Conservation (phyloP, 129 eudicot species). For the Escallonia rubra region DNA sequence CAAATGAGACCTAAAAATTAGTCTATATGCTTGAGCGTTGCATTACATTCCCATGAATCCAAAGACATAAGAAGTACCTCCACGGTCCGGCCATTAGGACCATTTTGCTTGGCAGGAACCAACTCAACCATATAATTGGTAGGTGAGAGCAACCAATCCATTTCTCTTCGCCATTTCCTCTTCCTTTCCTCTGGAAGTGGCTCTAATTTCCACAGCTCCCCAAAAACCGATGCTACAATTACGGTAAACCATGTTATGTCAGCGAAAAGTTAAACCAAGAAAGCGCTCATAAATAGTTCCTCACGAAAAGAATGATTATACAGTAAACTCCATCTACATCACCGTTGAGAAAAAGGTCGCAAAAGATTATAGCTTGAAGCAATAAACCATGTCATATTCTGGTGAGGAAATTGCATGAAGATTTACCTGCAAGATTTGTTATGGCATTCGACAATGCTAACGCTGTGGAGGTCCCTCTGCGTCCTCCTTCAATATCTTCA, state of each 20-base stretch:
- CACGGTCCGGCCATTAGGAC: slow-evolving; percentile 59
- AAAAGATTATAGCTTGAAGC: not conserved
- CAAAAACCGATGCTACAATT: slow-evolving; percentile 75
- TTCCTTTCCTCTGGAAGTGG: slow-evolving; percentile 70
- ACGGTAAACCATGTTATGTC: slow-evolving; percentile 3
- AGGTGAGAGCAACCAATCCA: slow-evolving; percentile 95
- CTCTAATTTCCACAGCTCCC: slow-evolving; percentile 98
- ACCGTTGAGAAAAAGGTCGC: not conserved
- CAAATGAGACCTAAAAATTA: slow-evolving; percentile 2
- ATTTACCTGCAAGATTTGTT: slow-evolving; percentile 78
- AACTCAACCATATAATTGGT: slow-evolving; percentile 88
- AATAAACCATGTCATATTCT: not conserved
- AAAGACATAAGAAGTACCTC: slow-evolving; percentile 46
- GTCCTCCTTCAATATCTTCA: slow-evolving; percentile 85
- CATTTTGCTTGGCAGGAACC: slow-evolving; percentile 81
- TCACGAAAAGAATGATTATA: too few species aligned
- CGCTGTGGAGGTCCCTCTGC: slow-evolving; percentile 65
- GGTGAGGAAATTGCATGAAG: not conserved
- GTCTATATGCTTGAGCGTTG: not conserved
- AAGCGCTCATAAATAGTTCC: too few species aligned
- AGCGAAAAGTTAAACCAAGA: not conserved
- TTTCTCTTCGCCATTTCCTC: slow-evolving; percentile 74
- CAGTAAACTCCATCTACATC: too few species aligned
- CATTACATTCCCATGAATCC: not conserved
- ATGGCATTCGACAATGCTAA: slow-evolving; percentile 82